Conservation (phyloP, 2,329 filamentous ascomycete genomes). For the Sordariomycetes sp. region DNA sequence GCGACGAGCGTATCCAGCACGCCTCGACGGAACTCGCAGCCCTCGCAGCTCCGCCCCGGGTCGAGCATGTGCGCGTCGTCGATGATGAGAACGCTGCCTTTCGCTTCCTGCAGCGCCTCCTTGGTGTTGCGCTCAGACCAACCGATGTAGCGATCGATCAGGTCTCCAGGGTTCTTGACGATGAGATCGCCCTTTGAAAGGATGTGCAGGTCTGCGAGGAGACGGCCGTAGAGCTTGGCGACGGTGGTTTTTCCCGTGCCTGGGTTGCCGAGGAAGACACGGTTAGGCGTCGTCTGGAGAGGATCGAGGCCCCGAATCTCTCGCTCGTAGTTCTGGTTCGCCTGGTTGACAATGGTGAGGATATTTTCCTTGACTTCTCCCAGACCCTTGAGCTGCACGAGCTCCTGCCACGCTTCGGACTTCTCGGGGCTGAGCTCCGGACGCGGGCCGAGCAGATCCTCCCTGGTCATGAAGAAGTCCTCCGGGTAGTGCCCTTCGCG, state of each 20-base stretch:
- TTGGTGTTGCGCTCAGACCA: constrained; percentile 49
- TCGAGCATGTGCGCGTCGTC: constrained; percentile 48
- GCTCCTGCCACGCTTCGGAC: constrained; percentile 39
- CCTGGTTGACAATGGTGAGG: constrained; percentile 34
- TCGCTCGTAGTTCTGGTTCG: constrained; percentile 45
- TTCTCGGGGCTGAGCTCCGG: constrained; percentile 33
- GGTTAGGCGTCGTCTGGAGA: constrained; percentile 43
- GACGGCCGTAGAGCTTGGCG: constrained; percentile 51
- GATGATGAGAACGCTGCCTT: constrained; percentile 55
- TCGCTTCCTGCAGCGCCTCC: constrained; percentile 40
- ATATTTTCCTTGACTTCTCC: constrained; percentile 43
- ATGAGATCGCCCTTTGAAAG: constrained; percentile 51
- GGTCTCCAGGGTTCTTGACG: constrained; percentile 50
- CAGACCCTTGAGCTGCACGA: constrained; percentile 45
- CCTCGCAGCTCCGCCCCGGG: constrained; percentile 12
- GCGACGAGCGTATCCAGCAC: constrained; percentile 55
- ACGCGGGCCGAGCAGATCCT: constrained; percentile 50
- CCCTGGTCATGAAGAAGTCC: constrained; percentile 38
- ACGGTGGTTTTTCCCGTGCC: constrained; percentile 59
- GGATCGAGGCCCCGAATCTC: constrained; percentile 43
- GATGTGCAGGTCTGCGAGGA: constrained; percentile 49
- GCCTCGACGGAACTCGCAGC: no score
- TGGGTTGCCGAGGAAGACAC: constrained; percentile 50
- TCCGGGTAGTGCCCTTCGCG: constrained; percentile 22
- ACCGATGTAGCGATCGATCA: constrained; percentile 44